These are phyloP conservation scores for Sporothrix protearum DNA, from an alignment of 2,329 filamentous ascomycete species.

Conservation along the genomic window DNA sequence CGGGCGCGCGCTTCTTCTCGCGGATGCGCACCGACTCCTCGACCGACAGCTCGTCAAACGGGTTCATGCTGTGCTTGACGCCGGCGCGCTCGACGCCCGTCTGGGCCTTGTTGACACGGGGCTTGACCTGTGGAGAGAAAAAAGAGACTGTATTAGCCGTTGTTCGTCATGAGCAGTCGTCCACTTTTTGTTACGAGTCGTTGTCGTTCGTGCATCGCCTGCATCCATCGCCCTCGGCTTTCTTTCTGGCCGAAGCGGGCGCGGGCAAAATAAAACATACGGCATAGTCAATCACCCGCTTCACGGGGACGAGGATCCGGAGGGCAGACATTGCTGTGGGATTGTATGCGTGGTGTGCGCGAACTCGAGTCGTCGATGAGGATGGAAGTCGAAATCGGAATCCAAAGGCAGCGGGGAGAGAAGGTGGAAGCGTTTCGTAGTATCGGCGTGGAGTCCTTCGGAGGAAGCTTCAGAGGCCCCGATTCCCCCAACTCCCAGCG, in stretches of 20 bases:
- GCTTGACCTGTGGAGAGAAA: slow-evolving; percentile 54
- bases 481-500: slow-evolving; percentile 1
- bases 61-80: slow-evolving; percentile 98
- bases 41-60: slow-evolving; percentile 96
- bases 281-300: slow-evolving; percentile 84
- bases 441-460: background rate
- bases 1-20: slow-evolving; percentile 70
- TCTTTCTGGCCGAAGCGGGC: background rate
- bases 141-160: background rate
- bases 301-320: slow-evolving; percentile 75
- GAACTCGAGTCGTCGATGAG: background rate
- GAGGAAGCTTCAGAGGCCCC: slow-evolving; percentile 12
- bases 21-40: slow-evolving; percentile 94
- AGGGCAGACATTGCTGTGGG: slow-evolving; percentile 57
- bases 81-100: slow-evolving; percentile 88
- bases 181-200: background rate
- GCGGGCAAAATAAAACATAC: slow-evolving; percentile 48
- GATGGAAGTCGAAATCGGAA: background rate
- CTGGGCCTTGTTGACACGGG: slow-evolving; percentile 65
- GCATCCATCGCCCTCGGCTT: background rate
- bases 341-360: slow-evolving; percentile 14
- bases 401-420: background rate
- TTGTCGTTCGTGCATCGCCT: background rate
- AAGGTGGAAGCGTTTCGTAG: background rate
- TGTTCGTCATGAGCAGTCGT: background rate